phyloP scores from a whole-genome alignment of 768 basidiomycete genomes.

The Leucocoprinus sp. region DNA sequence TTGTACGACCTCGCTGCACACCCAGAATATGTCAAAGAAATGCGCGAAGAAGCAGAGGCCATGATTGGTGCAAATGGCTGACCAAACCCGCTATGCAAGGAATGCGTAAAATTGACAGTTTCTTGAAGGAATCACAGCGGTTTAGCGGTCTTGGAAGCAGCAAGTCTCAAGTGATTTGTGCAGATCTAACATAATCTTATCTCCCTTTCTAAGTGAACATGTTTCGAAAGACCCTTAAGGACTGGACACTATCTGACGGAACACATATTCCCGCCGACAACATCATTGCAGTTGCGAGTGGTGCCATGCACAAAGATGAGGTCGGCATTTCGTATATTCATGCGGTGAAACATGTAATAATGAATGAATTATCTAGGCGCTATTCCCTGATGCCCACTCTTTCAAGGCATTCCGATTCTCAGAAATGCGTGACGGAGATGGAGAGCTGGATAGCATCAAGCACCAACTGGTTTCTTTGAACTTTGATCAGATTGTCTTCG shows the following conservation, averaged over 20 bases:
- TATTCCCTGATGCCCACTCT: conserved; percentile 33
- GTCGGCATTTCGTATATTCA: not conserved
- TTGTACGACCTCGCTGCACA: conserved; percentile 28
- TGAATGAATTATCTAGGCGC: conserved; percentile 14
- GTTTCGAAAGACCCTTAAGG: conserved; percentile 16
- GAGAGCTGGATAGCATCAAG: conserved; percentile 20
- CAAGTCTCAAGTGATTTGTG: conserved; percentile 8
- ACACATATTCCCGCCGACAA: conserved; percentile 20
- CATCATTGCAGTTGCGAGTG: conserved; percentile 17
- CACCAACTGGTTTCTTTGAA: conserved; percentile 26
- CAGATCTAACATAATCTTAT: not conserved
- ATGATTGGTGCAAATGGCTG: conserved; percentile 26
- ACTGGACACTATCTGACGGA: conserved; percentile 24
- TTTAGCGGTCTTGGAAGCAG: conserved; percentile 20
- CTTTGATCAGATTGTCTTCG: conserved; percentile 29
- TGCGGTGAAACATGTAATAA: not conserved
- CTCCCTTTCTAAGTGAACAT: conserved; percentile 15
- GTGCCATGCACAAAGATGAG: conserved; percentile 17
- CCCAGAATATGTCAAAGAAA: conserved; percentile 23
- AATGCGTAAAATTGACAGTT: conserved; percentile 37
- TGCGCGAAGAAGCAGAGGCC: conserved; percentile 26
- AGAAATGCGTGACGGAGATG: conserved; percentile 24
- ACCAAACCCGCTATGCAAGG: conserved; percentile 30
- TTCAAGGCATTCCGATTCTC: conserved; percentile 44
- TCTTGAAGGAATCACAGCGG: conserved; percentile 34